A percentile compares a stretch with the other conserved stretches of the same genome.
Evolutionary conservation across 441 rosid species (phyloP).

Genomic region (Pelargonium citronellum): DNA sequence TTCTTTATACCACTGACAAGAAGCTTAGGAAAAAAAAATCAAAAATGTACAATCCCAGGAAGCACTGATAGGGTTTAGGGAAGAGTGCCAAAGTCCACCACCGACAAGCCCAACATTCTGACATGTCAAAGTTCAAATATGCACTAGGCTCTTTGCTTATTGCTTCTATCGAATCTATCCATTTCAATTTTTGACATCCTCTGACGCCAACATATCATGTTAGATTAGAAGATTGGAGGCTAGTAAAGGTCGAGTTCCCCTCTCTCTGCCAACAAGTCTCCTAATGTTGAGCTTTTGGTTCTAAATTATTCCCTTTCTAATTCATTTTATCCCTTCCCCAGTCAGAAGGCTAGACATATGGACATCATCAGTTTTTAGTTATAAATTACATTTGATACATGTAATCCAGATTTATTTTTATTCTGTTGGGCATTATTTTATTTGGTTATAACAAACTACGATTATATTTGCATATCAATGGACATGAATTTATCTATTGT

Average conservation of each 20-base stretch:
- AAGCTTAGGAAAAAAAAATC: too few relatives aligned
- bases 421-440: not conserved
- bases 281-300: not conserved
- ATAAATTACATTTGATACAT: not conserved
- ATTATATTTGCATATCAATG: not conserved
- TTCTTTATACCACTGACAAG: too few relatives aligned
- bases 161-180: too few relatives aligned
- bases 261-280: not conserved
- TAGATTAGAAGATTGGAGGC: not conserved
- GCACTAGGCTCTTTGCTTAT: not conserved
- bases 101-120: not conserved
- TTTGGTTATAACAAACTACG: not conserved
- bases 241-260: not conserved
- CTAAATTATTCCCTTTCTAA: not conserved
- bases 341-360: not conserved
- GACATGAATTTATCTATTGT: not conserved
- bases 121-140: not conserved
- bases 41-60: not conserved
- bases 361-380: not conserved
- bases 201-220: not conserved
- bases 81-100: not conserved
- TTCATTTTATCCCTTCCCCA: not conserved
- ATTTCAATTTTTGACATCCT: not conserved
- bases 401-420: not conserved
- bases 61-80: not conserved